These are phyloP conservation scores for Mycosarcoma mackinlayi DNA, from an alignment of 1,284 basidiomycete genomes.

Conservation along the genomic window DNA sequence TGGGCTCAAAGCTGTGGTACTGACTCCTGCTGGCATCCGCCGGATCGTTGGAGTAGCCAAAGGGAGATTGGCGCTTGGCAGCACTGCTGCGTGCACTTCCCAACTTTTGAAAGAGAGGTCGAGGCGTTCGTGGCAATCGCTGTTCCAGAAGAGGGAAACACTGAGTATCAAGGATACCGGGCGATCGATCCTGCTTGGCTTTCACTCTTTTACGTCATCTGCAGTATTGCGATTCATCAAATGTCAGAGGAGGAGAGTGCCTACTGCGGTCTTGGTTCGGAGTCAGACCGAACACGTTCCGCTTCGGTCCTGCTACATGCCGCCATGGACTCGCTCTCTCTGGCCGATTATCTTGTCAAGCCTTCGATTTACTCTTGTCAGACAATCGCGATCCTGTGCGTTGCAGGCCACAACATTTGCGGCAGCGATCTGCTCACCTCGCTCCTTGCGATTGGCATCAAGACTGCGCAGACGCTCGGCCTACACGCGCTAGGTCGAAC, in stretches of 20 bases:
- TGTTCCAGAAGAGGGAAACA: constrained; percentile 6
- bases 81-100: constrained; percentile 52
- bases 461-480: constrained; percentile 49
- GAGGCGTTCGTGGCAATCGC: constrained; percentile 38
- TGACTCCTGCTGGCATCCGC: constrained; percentile 20
- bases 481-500: constrained; percentile 45
- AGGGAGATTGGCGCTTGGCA: constrained; percentile 54
- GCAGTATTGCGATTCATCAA: constrained; percentile 53
- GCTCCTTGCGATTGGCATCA: constrained; percentile 53
- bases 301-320: constrained; percentile 38
- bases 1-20: constrained; percentile 20
- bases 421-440: constrained; percentile 51
- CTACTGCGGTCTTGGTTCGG: constrained; percentile 22
- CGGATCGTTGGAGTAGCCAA: constrained; percentile 32
- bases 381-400: constrained; percentile 50
- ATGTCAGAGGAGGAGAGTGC: constrained; percentile 47
- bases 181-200: constrained; percentile 52
- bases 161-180: constrained; percentile 25
- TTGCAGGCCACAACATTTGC: constrained; percentile 53
- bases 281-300: constrained; percentile 24
- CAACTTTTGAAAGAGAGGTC: constrained; percentile 46
- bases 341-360: constrained; percentile 48
- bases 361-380: constrained; percentile 50
- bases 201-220: constrained; percentile 45
- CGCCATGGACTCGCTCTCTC: constrained; percentile 41